Evolutionary conservation across 1,284 basidiomycete species (phyloP), one percentile per base, ranked within the genome.

Genomic region (Waitea zeae): DNA sequence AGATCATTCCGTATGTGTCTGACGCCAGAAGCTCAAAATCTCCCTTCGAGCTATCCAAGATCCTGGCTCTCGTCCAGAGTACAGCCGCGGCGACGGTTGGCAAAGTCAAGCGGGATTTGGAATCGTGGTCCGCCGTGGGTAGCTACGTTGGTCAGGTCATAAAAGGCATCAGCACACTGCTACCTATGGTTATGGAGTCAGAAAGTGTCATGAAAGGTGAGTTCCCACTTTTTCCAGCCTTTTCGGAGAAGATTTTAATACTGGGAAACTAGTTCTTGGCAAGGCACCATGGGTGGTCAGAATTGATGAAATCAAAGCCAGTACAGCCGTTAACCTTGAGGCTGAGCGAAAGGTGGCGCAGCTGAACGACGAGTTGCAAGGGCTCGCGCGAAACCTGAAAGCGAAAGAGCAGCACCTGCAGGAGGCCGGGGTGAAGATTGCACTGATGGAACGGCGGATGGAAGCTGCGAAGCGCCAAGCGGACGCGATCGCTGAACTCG

Each of bases 381-480:
- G 81, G 20, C 70, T 96, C 38, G 67, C 79, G 19, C 77, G 88
- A 18, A 84, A 71, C 37, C 67, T 96, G 49, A 82, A 81, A 50
- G 59, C 71, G 29, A 75, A 88, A 56, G 93, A 98, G 42, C 86
- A 95, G 61, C 70, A 57, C 24, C 72, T 90, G 34, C 88, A 97
- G 54, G 95, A 98, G 50, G 64, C 76, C 4, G 61, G 62, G 4
- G 88, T 97, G 41, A 97, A 92, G 64, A 84, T 96, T 37, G 88
- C 96, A 52, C 69, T 93, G 5, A 82, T 98, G 67, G 87, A 93
- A 49, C 74, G 88, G 34, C 73, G 89, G 32, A 78, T 93, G 61
- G 92, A 97, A 49, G 69, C 73, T 1, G 78, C 77, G 39, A 90
- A 88, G 63, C 86, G 82, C 50, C 82, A 88, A 54, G 76, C 77